Evolutionary conservation across 768 basidiomycete species (phyloP).

Genomic region (Tricholoma sp.): DNA sequence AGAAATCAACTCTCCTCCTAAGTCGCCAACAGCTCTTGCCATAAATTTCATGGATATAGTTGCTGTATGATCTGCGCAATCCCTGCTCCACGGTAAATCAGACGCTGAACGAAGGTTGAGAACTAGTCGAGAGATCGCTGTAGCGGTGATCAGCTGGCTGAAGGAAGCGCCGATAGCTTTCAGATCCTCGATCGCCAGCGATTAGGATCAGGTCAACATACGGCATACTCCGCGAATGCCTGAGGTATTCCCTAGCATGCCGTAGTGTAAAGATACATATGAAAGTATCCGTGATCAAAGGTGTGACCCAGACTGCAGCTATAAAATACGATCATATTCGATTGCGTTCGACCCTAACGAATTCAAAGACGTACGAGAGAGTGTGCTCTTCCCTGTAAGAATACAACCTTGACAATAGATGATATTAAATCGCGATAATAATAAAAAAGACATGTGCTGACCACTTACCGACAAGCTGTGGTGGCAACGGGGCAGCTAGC

Average conservation of each 20-base stretch:
- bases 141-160: slow-evolving; percentile 23
- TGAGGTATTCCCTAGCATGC: slow-evolving; percentile 11
- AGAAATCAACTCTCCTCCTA: no score
- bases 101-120: slow-evolving; percentile 22
- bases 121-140: slow-evolving; percentile 26
- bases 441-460: no score
- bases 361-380: slow-evolving; percentile 24
- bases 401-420: slow-evolving; percentile 19
- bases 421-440: background rate
- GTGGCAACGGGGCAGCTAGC: slow-evolving; percentile 22
- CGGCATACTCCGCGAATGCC: slow-evolving; percentile 6
- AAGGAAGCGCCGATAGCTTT: slow-evolving; percentile 28
- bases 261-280: slow-evolving; percentile 8
- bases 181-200: slow-evolving; percentile 16
- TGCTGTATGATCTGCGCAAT: no score
- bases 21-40: background rate
- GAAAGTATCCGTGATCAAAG: slow-evolving; percentile 16
- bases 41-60: background rate
- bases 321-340: background rate
- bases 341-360: background rate
- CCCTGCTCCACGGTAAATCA: no score
- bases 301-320: slow-evolving; percentile 24
- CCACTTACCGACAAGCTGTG: slow-evolving; percentile 17
- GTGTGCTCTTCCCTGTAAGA: slow-evolving; percentile 14
- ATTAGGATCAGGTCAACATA: slow-evolving; percentile 2